phyloP scores from a whole-genome alignment of 75 land plant species.

The Pseudotsuga menziesii region DNA sequence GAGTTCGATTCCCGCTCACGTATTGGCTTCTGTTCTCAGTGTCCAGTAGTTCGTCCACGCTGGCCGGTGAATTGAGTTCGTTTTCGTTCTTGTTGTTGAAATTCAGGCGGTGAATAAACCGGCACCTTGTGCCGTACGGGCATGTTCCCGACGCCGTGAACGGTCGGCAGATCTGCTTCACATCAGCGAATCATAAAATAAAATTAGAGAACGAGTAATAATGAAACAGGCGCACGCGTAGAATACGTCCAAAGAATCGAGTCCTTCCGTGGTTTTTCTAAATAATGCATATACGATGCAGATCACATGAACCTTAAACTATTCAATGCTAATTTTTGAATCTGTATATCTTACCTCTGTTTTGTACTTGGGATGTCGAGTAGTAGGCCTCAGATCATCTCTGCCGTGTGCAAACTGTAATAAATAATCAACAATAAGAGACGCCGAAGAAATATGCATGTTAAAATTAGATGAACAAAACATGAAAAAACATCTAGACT shows the following conservation, averaged over 20 bases:
- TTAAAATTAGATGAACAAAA: no score
- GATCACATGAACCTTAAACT: no score
- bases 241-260: no score
- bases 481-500: no score
- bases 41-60: neutral
- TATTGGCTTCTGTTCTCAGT: neutral
- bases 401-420: slow-evolving; percentile 37
- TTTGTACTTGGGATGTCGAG: slow-evolving; percentile 40
- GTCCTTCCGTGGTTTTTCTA: no score
- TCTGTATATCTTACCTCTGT: slow-evolving; percentile 21
- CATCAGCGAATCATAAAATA: neutral
- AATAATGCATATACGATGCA: no score
- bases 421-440: neutral
- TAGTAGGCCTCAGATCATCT: slow-evolving; percentile 27
- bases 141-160: slow-evolving; percentile 25
- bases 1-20: neutral
- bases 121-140: slow-evolving; percentile 27
- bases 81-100: neutral
- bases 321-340: no score
- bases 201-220: no score
- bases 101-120: slow-evolving; percentile 20
- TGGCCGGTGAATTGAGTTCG: neutral
- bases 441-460: no score
- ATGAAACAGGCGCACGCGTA: no score
- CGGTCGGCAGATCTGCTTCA: slow-evolving; percentile 28